Evolutionary conservation across 345 rosid genomes (phyloP).

Genomic region (Nasturtium officinale): DNA sequence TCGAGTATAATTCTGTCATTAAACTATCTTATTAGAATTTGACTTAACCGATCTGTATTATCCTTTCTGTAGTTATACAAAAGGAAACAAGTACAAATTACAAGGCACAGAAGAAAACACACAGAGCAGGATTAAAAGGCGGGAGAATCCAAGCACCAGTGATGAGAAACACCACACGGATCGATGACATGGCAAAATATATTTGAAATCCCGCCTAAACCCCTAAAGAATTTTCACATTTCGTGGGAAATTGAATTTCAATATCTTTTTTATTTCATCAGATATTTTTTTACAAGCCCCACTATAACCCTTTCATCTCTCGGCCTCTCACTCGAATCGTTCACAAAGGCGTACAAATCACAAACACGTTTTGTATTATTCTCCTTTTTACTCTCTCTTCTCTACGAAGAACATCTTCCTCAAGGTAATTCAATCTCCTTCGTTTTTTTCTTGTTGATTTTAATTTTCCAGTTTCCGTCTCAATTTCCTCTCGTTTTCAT

Average conservation of each 20-base stretch:
- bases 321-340: constrained; percentile 36
- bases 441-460: constrained; percentile 17
- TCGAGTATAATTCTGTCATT: constrained; percentile 19
- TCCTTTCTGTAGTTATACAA: background rate
- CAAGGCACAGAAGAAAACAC: constrained; percentile 60
- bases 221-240: constrained; percentile 52
- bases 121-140: constrained; percentile 38
- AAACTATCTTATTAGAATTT: constrained; percentile 11
- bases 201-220: constrained; percentile 84
- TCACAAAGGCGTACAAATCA: constrained; percentile 38
- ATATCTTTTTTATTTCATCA: constrained; percentile 8
- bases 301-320: constrained; percentile 28
- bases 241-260: constrained; percentile 73
- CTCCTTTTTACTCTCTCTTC: background rate
- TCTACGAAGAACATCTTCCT: constrained; percentile 7
- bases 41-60: constrained; percentile 20
- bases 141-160: constrained; percentile 46
- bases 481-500: background rate
- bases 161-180: constrained; percentile 44
- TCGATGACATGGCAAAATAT: constrained; percentile 66
- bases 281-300: constrained; percentile 38
- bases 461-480: constrained; percentile 14
- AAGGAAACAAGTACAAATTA: background rate
- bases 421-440: constrained; percentile 29
- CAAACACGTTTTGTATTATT: constrained; percentile 23